These are phyloP conservation scores for Sugiyamaella qingdaonensis DNA, from an alignment of 805 yeast genomes.

Conservation along the genomic window DNA sequence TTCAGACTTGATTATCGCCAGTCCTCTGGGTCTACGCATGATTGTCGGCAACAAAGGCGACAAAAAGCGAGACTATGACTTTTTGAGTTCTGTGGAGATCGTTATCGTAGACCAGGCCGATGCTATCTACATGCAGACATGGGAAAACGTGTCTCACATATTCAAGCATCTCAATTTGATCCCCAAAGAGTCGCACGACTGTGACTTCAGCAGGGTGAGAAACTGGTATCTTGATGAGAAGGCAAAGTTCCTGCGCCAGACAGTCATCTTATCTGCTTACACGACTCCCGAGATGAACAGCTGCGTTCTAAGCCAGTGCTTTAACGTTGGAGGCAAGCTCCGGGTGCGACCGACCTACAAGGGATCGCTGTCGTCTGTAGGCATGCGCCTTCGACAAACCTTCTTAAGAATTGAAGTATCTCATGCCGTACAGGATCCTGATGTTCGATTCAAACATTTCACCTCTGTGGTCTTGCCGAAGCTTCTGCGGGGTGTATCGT, in stretches of 20 bases:
- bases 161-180: slow-evolving; percentile 66
- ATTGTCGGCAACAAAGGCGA: slow-evolving; percentile 61
- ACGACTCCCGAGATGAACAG: slow-evolving; percentile 78
- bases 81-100: slow-evolving; percentile 83
- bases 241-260: slow-evolving; percentile 68
- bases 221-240: slow-evolving; percentile 91
- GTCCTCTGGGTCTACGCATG: slow-evolving; percentile 84
- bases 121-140: slow-evolving; percentile 84
- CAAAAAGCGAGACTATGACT: slow-evolving; percentile 66
- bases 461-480: slow-evolving; percentile 70
- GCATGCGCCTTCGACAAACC: slow-evolving; percentile 49
- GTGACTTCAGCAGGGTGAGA: slow-evolving; percentile 87
- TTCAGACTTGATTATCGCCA: slow-evolving; percentile 83
- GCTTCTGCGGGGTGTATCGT: slow-evolving; percentile 53
- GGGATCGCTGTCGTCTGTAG: slow-evolving; percentile 61
- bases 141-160: slow-evolving; percentile 75
- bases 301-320: slow-evolving; percentile 38
- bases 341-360: slow-evolving; percentile 40
- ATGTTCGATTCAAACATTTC: slow-evolving; percentile 77
- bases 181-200: slow-evolving; percentile 73
- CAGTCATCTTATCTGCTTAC: slow-evolving; percentile 69
- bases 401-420: slow-evolving; percentile 66
- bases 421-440: slow-evolving; percentile 62
- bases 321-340: slow-evolving; percentile 36
- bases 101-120: slow-evolving; percentile 78